Evolutionary conservation across 1,139 yeast genomes (phyloP), one percentile per base, ranked within the genome.

Genomic region (Geotrichum europaeum): DNA sequence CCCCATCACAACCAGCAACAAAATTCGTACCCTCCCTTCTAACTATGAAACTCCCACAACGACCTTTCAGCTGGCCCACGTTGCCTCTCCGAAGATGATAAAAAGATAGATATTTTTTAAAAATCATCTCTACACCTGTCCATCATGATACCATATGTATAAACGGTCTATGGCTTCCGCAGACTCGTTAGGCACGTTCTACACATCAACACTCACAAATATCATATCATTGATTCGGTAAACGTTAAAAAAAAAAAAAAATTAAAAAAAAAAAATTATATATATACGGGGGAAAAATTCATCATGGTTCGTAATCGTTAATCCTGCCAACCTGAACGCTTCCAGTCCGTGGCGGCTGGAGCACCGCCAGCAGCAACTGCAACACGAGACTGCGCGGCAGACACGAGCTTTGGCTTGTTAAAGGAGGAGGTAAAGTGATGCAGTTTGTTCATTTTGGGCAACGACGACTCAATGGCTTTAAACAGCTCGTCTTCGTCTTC

Each of bases 401-500:
- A 9, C 20, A 15, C 47, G 1, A 22, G 47, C 20, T 40, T 40
- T n/a, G 47, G 22, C 47, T 40, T 40, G 47, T 40, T 40, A 40
- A 40, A 40, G 47, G 47, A 40, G 47, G 47, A 40, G 47, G 47
- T 40, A 40, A 40, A 40, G 47, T 40, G 47, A 40, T 40, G 47
- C 47, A 40, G 47, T 40, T 40, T 40, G 47, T 40, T 40, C 47
- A 40, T 40, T 18, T 40, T 40, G 22, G 47, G 47, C 47, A 40
- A 40, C 22, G 47, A 40, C 18, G 47, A 40, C 47, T 40, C 47
- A 50, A 59, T 53, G 57, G 55, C 58, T 40, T 57, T 65, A 49
- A 60, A 60, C 57, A 62, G 59, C 57, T 64, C 65, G 51, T 67
- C 70, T 55, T 71, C 73, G 47, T 66, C 71, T 47, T 70, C 73